These are phyloP conservation scores for Eucalyptus viminalis DNA, from an alignment of 345 rosid species.

Conservation along the genomic window DNA sequence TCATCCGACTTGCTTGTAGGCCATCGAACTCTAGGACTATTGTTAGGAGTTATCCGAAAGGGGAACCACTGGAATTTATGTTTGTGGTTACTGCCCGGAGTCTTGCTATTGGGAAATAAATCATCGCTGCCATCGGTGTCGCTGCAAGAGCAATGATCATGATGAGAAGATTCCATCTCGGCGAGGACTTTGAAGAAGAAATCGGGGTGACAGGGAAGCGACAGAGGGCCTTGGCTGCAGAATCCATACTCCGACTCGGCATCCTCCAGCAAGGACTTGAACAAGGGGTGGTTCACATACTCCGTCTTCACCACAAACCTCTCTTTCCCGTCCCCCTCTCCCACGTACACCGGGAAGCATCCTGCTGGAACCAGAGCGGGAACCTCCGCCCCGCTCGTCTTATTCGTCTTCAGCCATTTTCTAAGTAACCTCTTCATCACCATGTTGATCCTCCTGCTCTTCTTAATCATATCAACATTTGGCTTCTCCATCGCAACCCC, in stretches of 20 bases:
- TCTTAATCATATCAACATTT: background rate
- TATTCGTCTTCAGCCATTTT: background rate
- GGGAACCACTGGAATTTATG: background rate
- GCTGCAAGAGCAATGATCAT: background rate
- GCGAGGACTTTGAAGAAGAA: constrained; percentile 45
- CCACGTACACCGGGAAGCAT: constrained; percentile 67
- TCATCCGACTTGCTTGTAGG: background rate
- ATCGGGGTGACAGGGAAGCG: constrained; percentile 69
- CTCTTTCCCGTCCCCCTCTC: constrained; percentile 32
- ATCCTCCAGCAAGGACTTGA: constrained; percentile 62
- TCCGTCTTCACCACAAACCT: constrained; percentile 35
- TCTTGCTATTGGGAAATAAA: background rate
- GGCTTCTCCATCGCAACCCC: background rate
- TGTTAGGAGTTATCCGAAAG: background rate
- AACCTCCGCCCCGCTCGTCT: background rate
- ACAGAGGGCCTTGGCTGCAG: constrained; percentile 44
- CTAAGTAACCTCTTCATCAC: background rate
- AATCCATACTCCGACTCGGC: constrained; percentile 65
- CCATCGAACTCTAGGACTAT: background rate
- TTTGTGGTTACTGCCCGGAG: background rate
- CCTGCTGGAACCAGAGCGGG: constrained; percentile 7
- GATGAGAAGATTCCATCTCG: constrained; percentile 16
- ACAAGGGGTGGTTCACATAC: constrained; percentile 53
- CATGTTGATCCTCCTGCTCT: background rate
- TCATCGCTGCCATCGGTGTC: background rate